Percentiles rank a stretch among this genome's conserved stretches.
Conservation (phyloP, 352 stramenopile genomes). For the Phytophthora idaei region DNA sequence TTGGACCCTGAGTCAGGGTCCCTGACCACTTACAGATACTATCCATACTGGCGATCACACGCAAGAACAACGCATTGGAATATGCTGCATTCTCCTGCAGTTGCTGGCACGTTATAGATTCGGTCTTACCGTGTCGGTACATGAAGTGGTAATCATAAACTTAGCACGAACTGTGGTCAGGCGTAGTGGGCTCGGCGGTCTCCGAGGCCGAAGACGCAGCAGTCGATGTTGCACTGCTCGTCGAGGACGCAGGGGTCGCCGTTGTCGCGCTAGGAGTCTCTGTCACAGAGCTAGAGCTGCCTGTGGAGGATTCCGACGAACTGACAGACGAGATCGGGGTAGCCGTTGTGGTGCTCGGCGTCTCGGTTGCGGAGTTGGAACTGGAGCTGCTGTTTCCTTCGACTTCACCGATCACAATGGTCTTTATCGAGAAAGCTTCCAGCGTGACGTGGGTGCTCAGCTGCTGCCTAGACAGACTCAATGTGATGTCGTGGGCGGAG, state of each 20-base stretch:
- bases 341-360: slow-evolving; percentile 11
- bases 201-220: slow-evolving; percentile 3
- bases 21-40: too few species aligned
- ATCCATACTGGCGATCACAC: too few species aligned
- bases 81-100: too few species aligned
- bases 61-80: too few species aligned
- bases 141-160: too few species aligned
- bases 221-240: background rate
- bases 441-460: slow-evolving; percentile 43
- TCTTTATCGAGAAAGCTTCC: slow-evolving; percentile 56
- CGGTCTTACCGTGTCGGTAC: too few species aligned
- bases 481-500: slow-evolving; percentile 40
- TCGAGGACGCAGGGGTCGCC: background rate
- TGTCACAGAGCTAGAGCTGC: slow-evolving; percentile 15
- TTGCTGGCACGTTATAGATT: background rate
- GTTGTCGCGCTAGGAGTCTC: slow-evolving; percentile 11
- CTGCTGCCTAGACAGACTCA: slow-evolving; percentile 47
- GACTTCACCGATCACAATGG: slow-evolving; percentile 48
- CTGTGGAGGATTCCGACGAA: slow-evolving; percentile 1
- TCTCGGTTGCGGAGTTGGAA: slow-evolving; percentile 14
- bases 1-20: background rate
- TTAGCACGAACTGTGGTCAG: slow-evolving; percentile 33
- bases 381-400: slow-evolving; percentile 22
- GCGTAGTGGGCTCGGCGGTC: slow-evolving; percentile 26
- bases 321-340: slow-evolving; percentile 1